Evolutionary conservation across 306 rosid genomes (phyloP), one percentile per base, ranked within the genome.

Genomic region (Casuarina equisetifolia): DNA sequence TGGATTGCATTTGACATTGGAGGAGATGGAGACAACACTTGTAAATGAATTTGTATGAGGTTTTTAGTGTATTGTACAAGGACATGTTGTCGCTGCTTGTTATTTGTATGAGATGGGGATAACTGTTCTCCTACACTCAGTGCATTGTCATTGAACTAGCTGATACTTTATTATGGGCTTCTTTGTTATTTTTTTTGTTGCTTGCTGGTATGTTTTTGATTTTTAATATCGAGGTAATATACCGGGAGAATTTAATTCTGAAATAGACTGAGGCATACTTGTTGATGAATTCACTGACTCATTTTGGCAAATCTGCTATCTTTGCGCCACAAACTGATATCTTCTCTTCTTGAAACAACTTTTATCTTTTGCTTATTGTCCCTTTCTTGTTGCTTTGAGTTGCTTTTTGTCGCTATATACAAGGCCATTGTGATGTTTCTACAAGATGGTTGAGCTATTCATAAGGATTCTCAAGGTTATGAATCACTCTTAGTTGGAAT

Each of bases 1-100:
- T 67, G 16, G 32, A 44, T 9, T 9, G 71, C 50, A 44, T 67
- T 66, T 67, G 13, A 67, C 42, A 38, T 66, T 78, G 87, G 82
- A 88, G 81, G 77, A 81, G 86, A 82, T 82, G 75, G 58, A 68
- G 78, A 67, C 73, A 61, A 69, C 70, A 64, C 73, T 54, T 84
- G 79, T 83, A 42, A 72, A 77, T 74, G 70, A 45, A 70, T 59
- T 75, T 68, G 57, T 48, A 6, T 38, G 13, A 39, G 40, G 4
- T 5, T 38, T 36, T 57, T 57, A 19, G 16, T 19, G 20, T 25
- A 25, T 25, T 25, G 32, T 25, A 25, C 32, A 25, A 25, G 32
- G 32, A 25, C 32, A 25, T 25, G 32, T 25, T 25, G 1, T 25
- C 32, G 32, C 32, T 25, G 32, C 32, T 25, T 25, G 32, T 25